Evolutionary conservation across 192 early-diverging fungal species (phyloP), one percentile per base, ranked within the genome.

Genomic region (Bifiguratus adelaidae): DNA sequence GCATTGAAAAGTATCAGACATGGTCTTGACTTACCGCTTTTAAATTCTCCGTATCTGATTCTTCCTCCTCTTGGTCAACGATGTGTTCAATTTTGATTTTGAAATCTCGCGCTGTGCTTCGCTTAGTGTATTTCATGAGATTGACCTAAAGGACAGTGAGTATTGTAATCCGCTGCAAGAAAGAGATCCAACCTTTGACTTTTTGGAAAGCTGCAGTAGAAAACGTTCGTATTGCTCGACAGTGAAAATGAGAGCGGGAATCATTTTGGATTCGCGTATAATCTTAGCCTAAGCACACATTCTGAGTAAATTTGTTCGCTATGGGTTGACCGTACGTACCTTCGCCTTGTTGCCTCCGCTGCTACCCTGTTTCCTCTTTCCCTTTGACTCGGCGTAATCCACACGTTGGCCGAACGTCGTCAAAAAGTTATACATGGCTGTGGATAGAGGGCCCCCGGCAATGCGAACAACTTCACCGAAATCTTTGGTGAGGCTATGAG

Each of bases 21-120:
- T n/a, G n/a, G n/a, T n/a, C n/a, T n/a, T n/a, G n/a, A n/a, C n/a
- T n/a, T n/a, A n/a, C n/a, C n/a, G n/a, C n/a, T n/a, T n/a, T n/a
- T n/a, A n/a, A n/a, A n/a, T n/a, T n/a, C n/a, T n/a, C n/a, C n/a
- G n/a, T n/a, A n/a, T n/a, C n/a, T n/a, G n/a, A n/a, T n/a, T n/a
- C n/a, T n/a, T n/a, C n/a, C n/a, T n/a, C n/a, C n/a, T n/a, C n/a
- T n/a, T n/a, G n/a, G n/a, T 65, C 62, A 8, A 60, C 60, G 33
- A 69, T 67, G 9, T 55, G 45, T 34, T 63, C 65, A 38, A 63
- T 57, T 20, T 81, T 62, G 46, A 91, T 86, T 34, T 65, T 70
- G 35, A 91, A 91, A 37, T 91, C 88, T 26, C 83, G 66, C 2
- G 82, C 80, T 0, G 85, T 88, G 52, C 86, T 84, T 18, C 85